These are phyloP conservation scores for Exophiala phaeomuriformis DNA, from an alignment of 2,329 filamentous ascomycete genomes.

Conservation along the genomic window DNA sequence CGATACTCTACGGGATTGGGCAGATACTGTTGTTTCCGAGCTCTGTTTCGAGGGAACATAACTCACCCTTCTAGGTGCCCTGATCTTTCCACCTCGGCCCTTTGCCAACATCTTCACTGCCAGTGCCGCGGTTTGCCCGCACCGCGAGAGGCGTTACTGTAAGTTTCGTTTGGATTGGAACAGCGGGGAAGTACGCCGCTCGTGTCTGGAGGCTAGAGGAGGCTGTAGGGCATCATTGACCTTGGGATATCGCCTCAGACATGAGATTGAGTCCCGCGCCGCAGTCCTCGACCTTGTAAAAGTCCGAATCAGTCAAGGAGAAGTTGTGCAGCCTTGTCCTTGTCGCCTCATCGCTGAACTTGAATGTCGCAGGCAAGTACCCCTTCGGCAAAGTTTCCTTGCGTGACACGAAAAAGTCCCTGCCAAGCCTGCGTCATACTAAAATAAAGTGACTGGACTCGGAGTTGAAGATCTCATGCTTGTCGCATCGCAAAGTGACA, in stretches of 20 bases:
- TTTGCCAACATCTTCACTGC: conserved; percentile 42
- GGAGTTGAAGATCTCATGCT: background rate
- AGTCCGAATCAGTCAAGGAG: background rate
- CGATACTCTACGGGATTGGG: background rate
- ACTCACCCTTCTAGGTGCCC: conserved; percentile 61
- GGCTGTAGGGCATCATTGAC: background rate
- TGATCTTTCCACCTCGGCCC: conserved; percentile 53
- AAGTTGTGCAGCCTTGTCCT: background rate
- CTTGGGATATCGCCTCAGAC: background rate
- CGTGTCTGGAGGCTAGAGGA: background rate
- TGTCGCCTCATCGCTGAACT: background rate
- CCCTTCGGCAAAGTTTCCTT: conserved; percentile 2
- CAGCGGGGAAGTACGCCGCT: background rate
- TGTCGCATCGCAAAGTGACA: background rate
- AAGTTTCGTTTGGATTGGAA: background rate
- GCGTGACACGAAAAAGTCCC: background rate
- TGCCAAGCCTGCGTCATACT: conserved; percentile 4
- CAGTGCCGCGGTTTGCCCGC: background rate
- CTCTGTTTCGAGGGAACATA: background rate
- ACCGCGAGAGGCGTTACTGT: conserved; percentile 1
- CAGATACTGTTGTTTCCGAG: background rate
- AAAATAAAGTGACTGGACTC: background rate
- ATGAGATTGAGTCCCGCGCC: background rate
- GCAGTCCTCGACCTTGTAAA: background rate
- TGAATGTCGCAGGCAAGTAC: background rate